Evolutionary conservation across 2,329 filamentous ascomycete species (phyloP).

Genomic region (Pseudogymnoascus destructans): DNA sequence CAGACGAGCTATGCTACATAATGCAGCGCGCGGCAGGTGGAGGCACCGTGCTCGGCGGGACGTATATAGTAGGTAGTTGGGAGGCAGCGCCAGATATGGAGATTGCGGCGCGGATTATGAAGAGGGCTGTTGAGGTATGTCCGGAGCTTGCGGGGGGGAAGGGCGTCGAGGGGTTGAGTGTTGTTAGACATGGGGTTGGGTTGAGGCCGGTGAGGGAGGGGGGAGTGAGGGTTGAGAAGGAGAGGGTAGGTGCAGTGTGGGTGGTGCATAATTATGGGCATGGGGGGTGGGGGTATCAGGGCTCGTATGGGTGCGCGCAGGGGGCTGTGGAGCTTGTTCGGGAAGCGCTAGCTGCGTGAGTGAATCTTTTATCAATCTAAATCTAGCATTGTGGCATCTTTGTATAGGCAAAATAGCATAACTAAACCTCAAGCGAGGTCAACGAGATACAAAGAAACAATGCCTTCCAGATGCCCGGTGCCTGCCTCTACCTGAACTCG

Average conservation of each 20-base stretch:
- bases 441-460: not conserved
- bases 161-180: constrained; percentile 48
- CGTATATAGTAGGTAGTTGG: constrained; percentile 51
- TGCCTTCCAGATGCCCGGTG: not conserved
- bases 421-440: not conserved
- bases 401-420: not conserved
- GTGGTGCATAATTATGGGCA: constrained; percentile 52
- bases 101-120: constrained; percentile 54
- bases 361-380: no score
- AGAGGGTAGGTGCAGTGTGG: constrained; percentile 39
- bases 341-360: constrained; percentile 27
- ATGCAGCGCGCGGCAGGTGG: constrained; percentile 56
- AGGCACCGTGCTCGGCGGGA: constrained; percentile 55
- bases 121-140: constrained; percentile 43
- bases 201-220: constrained; percentile 47
- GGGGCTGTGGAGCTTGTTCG: constrained; percentile 53
- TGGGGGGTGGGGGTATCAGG: constrained; percentile 49
- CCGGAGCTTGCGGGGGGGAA: constrained; percentile 41
- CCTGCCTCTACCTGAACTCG: not conserved
- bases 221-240: constrained; percentile 50
- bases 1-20: constrained; percentile 51
- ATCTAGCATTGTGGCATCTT: not conserved
- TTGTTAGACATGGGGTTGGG: constrained; percentile 56
- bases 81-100: constrained; percentile 50
- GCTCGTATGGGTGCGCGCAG: constrained; percentile 56